Evolutionary conservation across 768 basidiomycete species (phyloP), one percentile per base, ranked within the genome.

Genomic region (Punctularia strigosozonata): DNA sequence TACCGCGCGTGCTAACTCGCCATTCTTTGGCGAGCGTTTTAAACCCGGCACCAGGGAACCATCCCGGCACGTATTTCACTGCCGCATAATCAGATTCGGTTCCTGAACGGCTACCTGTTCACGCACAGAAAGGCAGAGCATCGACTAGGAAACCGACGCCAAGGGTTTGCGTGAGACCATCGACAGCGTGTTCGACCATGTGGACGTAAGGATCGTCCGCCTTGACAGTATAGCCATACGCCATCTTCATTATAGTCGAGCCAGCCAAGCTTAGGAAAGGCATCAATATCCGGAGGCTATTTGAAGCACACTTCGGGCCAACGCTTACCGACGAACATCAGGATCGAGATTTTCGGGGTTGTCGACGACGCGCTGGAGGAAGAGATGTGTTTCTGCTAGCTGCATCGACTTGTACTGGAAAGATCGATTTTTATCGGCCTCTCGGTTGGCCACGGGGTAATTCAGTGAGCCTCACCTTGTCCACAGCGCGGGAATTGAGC

Each of bases 1-100:
- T n/a, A n/a, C n/a, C n/a, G 33, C 33, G 8, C 19, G 33, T 10
- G 33, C 26, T 21, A 25, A 25, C 35, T 38, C 40, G 17, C 46
- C 40, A 42, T 20, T 40, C 22, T 25, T 18, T 24, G 18, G 39
- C 43, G 4, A n/a, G 31, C 18, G 21, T 31, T 25, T 44, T 36
- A 39, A 47, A 50, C 1, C 28, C 20, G 8, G 48, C 43, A 6
- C 48, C 48, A 5, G 48, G 48, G 20, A 47, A 41, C 48, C 48
- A 50, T 17, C 8, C 7, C 2, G 48, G 48, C 4, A 48, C 14
- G 19, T 50, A 34, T 39, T 42, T 48, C 18, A 47, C 48, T 50
- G 38, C 15, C 17, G 13, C 10, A 25, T 3, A 25, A 23, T 34
- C 4, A 25, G 28, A 17, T 25, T 6, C 38, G 25, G 25, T n/a